These are phyloP conservation scores for Aureobasidium uvarum DNA, from an alignment of 2,329 filamentous ascomycete genomes.

Conservation along the genomic window DNA sequence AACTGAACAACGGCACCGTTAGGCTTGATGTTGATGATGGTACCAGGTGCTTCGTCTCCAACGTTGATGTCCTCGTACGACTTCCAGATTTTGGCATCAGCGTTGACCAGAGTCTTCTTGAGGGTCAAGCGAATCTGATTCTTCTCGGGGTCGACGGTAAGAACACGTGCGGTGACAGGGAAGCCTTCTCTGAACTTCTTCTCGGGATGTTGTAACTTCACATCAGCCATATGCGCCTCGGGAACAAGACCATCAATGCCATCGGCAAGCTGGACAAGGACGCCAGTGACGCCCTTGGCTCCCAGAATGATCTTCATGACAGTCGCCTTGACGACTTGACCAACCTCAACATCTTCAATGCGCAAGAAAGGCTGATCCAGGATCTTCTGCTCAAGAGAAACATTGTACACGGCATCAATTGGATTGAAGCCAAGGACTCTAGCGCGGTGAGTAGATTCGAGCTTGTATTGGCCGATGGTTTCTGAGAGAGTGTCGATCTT, in stretches of 20 bases:
- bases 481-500: constrained; percentile 82
- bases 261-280: constrained; percentile 81
- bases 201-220: constrained; percentile 85
- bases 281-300: constrained; percentile 71
- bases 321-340: constrained; percentile 74
- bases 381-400: constrained; percentile 79
- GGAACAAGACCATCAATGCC: constrained; percentile 86
- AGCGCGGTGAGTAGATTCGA: constrained; percentile 74
- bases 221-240: constrained; percentile 83
- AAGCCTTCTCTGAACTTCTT: constrained; percentile 91
- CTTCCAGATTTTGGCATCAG: constrained; percentile 74
- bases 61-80: constrained; percentile 70
- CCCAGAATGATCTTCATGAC: constrained; percentile 83
- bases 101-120: constrained; percentile 93
- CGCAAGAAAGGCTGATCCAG: constrained; percentile 86
- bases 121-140: constrained; percentile 81
- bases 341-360: constrained; percentile 84
- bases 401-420: constrained; percentile 77
- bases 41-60: constrained; percentile 79
- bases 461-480: constrained; percentile 71
- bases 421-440: constrained; percentile 84
- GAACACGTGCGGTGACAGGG: constrained; percentile 77
- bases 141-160: constrained; percentile 74
- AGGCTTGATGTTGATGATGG: constrained; percentile 74
- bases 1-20: constrained; percentile 89